Conservation (phyloP, 495 filamentous ascomycete genomes). For the Penicillium egyptiacum region DNA sequence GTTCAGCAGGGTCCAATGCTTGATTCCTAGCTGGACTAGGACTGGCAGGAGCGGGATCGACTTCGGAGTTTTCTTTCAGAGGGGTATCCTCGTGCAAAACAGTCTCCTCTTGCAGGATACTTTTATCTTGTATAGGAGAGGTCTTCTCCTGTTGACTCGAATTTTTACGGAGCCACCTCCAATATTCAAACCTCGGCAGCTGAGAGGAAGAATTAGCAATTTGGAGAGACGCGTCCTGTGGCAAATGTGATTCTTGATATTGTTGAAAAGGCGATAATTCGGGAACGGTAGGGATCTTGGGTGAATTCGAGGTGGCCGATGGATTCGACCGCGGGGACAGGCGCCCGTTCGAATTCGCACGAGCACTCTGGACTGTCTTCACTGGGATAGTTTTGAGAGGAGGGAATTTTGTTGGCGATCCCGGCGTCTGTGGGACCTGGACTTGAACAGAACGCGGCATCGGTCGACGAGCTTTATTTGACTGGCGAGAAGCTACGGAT, state of each 20-base stretch:
- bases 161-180: slow-evolving; percentile 24
- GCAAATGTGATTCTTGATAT: neutral
- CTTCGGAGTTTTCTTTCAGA: neutral
- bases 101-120: slow-evolving; percentile 11
- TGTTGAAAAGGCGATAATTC: slow-evolving; percentile 6
- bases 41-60: neutral
- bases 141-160: slow-evolving; percentile 6
- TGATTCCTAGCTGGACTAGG: neutral
- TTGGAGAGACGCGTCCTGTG: slow-evolving; percentile 28
- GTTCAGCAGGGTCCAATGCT: neutral
- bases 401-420: slow-evolving; percentile 4
- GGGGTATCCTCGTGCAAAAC: slow-evolving; percentile 3
- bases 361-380: neutral
- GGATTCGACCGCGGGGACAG: neutral
- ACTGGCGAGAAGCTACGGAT: slow-evolving; percentile 24
- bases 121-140: slow-evolving; percentile 8
- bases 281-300: neutral
- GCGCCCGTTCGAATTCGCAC: neutral
- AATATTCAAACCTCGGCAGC: slow-evolving; percentile 49
- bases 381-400: neutral
- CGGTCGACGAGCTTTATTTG: slow-evolving; percentile 15
- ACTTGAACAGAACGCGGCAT: slow-evolving; percentile 6
- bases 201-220: slow-evolving; percentile 46
- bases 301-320: neutral
- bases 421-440: slow-evolving; percentile 6